Evolutionary conservation across 1,284 basidiomycete genomes (phyloP), one percentile per base, ranked within the genome.

Genomic region (Irpex sp.): DNA sequence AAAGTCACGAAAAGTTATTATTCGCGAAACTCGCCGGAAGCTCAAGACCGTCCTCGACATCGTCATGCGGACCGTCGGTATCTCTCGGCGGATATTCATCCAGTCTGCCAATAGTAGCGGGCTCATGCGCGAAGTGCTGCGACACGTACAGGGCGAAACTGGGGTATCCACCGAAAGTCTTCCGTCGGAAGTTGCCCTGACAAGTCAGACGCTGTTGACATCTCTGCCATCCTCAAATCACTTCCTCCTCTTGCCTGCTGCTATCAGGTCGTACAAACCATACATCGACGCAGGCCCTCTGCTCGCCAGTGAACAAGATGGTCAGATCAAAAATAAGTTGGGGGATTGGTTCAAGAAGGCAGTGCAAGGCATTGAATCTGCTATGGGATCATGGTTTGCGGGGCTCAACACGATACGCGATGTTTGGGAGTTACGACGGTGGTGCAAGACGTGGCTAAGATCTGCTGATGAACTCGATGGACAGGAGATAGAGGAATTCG

Each of bases 181-280:
- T 39, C 83, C 88, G 6, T 58, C 76, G 8, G 86, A 88, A 63
- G 78, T 92, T 1, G 77, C 78, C 58, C 75, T 92, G 37, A 87
- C 83, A 9, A 91, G 89, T 2, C 84, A 84, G 56, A 73, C 78
- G 0, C 74, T 93, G 21, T 78, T 93, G 26, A 76, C 79, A 15
- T 81, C 81, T 11, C 79, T 93, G 17, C 90, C 90, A 0, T 92
- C 91, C 1, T 88, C 89, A 0, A 83, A 86, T 9, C 87, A 90
- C 64, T 84, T 92, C 67, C 78, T 84, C 21, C 77, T 89, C 50
- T 80, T 93, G 0, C 90, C 90, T 0, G 70, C 78, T 3, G 83
- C 79, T 63, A 81, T 93, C 65, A 80, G 80, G 64, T 80, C 82
- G 8, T 93, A 92, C 71, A 87, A 84, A 67, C 91, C 92, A 19